Conservation (phyloP, 176 grass and related monocot genomes). For the Oryza coarctata region DNA sequence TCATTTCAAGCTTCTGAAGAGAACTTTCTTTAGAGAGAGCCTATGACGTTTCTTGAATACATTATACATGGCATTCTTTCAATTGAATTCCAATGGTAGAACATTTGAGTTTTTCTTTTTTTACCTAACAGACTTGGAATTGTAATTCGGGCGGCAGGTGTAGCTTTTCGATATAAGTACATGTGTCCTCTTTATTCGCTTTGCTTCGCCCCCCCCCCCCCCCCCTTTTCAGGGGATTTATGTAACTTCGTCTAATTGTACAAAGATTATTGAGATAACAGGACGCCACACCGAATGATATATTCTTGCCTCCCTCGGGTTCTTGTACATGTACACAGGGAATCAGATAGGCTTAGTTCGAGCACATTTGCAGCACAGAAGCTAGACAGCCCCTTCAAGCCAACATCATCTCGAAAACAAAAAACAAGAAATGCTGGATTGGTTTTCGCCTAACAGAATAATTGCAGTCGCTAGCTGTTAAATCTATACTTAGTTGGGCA, state of each 20-base stretch:
- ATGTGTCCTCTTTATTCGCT: background rate
- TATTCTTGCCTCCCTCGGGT: conserved; percentile 28
- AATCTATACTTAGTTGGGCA: background rate
- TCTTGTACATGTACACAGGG: background rate
- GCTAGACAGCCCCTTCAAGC: background rate
- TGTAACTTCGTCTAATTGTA: background rate
- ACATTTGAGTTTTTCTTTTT: background rate
- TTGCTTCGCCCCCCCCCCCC: too few species aligned
- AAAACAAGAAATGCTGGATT: background rate
- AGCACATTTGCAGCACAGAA: conserved; percentile 1
- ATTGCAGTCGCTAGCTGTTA: background rate
- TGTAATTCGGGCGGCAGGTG: background rate
- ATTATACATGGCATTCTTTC: background rate
- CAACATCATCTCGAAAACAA: conserved; percentile 8
- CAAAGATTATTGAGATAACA: background rate
- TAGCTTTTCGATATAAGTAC: background rate
- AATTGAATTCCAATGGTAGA: background rate
- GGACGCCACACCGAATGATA: background rate
- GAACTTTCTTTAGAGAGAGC: too few species aligned
- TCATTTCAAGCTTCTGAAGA: too few species aligned
- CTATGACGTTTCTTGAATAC: background rate
- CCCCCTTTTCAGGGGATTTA: background rate
- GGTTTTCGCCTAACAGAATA: background rate
- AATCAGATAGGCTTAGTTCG: background rate
- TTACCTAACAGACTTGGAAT: background rate